Base-by-base conservation (phyloP, 192 early-diverging fungal genomes). In the Backusella circina region DNA sequence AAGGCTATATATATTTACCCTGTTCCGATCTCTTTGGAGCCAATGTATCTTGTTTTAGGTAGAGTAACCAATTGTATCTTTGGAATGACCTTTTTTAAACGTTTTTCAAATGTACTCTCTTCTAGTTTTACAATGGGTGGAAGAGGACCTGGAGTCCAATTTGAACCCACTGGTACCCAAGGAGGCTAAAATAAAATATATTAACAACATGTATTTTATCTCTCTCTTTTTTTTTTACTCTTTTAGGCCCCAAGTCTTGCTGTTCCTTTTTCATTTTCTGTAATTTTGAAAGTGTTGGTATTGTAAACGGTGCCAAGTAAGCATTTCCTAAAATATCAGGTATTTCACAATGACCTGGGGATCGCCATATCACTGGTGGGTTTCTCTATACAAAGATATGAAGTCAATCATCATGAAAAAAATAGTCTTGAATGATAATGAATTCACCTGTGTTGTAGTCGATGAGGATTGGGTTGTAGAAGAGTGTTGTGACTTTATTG, bases 11-110 rank as follows among this genome's bases (percentile, higher is more conserved):
- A n/a, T n/a, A n/a, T 23, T 76, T 76, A 71, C 70, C 79, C 79
- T 23, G 80, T 77, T 28, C 80, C 80, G 51, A 81, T 77, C 50
- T 81, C 75, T 57, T 77, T 71, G 18, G 70, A 77, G 21, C 72
- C 71, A 23, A 66, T 66, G 36, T 75, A 81, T 28, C 71, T 76
- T 35, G 69, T 32, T 44, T 70, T 73, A 39, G 80, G 80, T 18
- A 68, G 26, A 65, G 61, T 71, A 6, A 74, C 65, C 7, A 77
- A 69, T 15, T 39, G 23, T 23, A 77, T 81, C 13, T 61, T 77
- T 28, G 78, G 78, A 39, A 79, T 65, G 6, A 70, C 69, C 72
- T 79, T 79, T 23, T 65, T 54, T 64, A 79, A 39, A 32, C 73
- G 73, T 75, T 75, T 79, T 67, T 79, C 78, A 72, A 79, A 79